A percentile compares a stretch with the other conserved stretches of the same genome.
phyloP scores from a whole-genome alignment of 2,329 filamentous ascomycete species.

The Botryotinia globosa region DNA sequence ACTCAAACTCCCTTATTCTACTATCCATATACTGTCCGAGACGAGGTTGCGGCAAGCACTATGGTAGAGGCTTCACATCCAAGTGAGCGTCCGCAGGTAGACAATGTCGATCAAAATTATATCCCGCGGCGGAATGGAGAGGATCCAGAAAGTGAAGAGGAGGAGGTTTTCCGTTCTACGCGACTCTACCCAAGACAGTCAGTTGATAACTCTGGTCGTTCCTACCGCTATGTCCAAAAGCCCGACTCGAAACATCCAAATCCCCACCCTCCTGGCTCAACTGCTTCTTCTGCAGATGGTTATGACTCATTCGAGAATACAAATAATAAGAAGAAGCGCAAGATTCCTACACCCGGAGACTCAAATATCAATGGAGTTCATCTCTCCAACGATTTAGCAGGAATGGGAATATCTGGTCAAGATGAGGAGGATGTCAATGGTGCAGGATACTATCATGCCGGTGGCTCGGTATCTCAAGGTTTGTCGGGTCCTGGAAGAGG shows the following conservation, averaged over 20 bases:
- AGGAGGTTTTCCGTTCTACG: constrained; percentile 41
- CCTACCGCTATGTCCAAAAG: constrained; percentile 45
- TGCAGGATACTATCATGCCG: constrained; percentile 54
- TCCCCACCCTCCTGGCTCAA: constrained; percentile 61
- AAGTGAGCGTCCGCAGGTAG: constrained; percentile 34
- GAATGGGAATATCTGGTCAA: constrained; percentile 55
- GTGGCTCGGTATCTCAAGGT: constrained; percentile 56
- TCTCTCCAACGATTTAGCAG: constrained; percentile 62
- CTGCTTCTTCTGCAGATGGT: constrained; percentile 72
- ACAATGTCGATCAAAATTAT: constrained; percentile 38
- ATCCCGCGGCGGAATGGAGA: constrained; percentile 52
- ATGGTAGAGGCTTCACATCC: constrained; percentile 36
- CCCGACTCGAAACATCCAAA: constrained; percentile 48
- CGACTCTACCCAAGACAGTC: constrained; percentile 46
- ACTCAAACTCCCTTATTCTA: constrained; percentile 73
- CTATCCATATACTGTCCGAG: constrained; percentile 51
- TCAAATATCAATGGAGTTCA: constrained; percentile 45
- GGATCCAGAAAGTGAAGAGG: constrained; percentile 60
- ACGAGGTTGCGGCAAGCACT: constrained; percentile 38
- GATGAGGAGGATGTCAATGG: constrained; percentile 44
- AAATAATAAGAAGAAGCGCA: constrained; percentile 99
- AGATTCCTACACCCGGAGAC: constrained; percentile 87
- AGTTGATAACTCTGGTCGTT: constrained; percentile 46
- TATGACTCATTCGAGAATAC: constrained; percentile 98
- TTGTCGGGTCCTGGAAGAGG: constrained; percentile 84